Conservation (phyloP, 345 rosid species). For the Arabidopsis suecica region DNA sequence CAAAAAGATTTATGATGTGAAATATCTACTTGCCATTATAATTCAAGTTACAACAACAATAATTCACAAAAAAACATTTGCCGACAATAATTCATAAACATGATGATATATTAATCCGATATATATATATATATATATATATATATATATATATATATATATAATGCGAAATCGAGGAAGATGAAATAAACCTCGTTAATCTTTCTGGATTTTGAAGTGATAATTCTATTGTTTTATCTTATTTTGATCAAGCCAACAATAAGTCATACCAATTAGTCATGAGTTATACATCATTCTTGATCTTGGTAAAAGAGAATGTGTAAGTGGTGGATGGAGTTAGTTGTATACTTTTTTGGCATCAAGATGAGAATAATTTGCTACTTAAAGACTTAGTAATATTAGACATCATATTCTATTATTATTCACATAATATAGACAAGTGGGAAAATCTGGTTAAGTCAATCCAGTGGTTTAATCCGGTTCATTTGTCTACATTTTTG, state of each 20-base stretch:
- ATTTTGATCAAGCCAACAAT: neutral
- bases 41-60: neutral
- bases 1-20: neutral
- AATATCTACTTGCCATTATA: neutral
- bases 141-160: too few species aligned
- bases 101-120: neutral
- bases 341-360: conserved; percentile 40
- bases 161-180: too few species aligned
- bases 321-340: conserved; percentile 44
- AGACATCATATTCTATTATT: conserved; percentile 1
- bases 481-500: conserved; percentile 3
- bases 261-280: conserved; percentile 35
- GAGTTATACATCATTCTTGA: neutral
- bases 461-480: conserved; percentile 24
- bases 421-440: conserved; percentile 12
- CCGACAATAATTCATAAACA: neutral
- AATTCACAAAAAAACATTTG: neutral
- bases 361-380: conserved; percentile 35
- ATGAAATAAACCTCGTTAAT: neutral
- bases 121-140: neutral
- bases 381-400: conserved; percentile 3
- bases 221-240: neutral
- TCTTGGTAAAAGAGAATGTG: conserved; percentile 11
- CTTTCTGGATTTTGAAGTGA: neutral
- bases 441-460: conserved; percentile 1